Evolutionary conservation across 352 stramenopile species (phyloP), one percentile per base, ranked within the genome.

Genomic region (Pythium brassicae): DNA sequence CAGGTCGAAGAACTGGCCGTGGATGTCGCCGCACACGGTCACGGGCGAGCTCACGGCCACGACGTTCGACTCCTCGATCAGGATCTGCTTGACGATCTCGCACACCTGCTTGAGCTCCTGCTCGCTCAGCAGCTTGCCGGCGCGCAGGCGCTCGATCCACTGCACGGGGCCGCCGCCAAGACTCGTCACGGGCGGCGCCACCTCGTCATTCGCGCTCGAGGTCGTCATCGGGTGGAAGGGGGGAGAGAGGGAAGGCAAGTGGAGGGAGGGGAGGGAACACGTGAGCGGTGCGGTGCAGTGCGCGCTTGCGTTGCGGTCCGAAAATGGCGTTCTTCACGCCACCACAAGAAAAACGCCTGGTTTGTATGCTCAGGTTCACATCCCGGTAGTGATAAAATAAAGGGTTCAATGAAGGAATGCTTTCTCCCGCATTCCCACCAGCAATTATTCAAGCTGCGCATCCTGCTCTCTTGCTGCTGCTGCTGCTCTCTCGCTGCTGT

Each of bases 11-110:
- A 94, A 96, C 75, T 96, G 87, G 53, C 87, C 87, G 70, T 96
- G 87, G 58, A 96, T 93, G 69, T 96, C 87, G 34, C 87, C 87
- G 37, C 86, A 95, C 17, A 96, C 83, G 9, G 82, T 96, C 64
- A 96, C 86, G 53, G 88, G 88, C 58, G 79, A 92, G 63, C 78
- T 94, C 67, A 97, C 87, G 51, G 85, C 77, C 63, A 95, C 86
- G 48, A 97, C 87, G 65, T 96, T 97, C 59, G 83, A 93, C 66
- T 97, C 89, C 62, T 97, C 87, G 50, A 96, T 93, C 26, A 97
- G 73, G 56, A 96, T 82, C 59, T 93, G 68, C 74, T 97, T 97
- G 47, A 95, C 86, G 61, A 93, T 92, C 68, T 94, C 79, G 66
- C 86, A 96, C 48, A 95, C 76, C 65, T 91, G 76, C 64, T 95